Conservation (phyloP, 495 filamentous ascomycete genomes). For the Penicillium canescens region DNA sequence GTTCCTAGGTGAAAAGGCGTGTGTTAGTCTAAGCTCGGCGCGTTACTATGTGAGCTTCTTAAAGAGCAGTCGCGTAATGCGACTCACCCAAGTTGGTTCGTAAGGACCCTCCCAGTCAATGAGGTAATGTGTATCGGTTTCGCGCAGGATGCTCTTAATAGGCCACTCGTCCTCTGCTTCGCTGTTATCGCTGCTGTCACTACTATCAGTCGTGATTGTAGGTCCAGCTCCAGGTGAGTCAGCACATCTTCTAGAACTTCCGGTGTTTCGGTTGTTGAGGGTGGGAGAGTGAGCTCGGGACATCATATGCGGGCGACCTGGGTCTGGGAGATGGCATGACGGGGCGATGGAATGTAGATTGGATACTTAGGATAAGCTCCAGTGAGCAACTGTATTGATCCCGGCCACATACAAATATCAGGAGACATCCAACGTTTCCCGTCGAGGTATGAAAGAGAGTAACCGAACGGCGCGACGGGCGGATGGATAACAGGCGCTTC, state of each 20-base stretch:
- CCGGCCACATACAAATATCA: slow-evolving; percentile 1
- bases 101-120: slow-evolving; percentile 45
- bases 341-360: slow-evolving; percentile 1
- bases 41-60: background rate
- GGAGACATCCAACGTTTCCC: slow-evolving; percentile 4
- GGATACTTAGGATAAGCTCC: background rate
- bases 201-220: background rate
- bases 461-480: slow-evolving; percentile 8
- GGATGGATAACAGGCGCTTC: slow-evolving; percentile 6
- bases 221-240: slow-evolving; percentile 4
- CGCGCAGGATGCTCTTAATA: slow-evolving; percentile 42
- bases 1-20: slow-evolving; percentile 29
- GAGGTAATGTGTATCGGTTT: slow-evolving; percentile 39
- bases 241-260: background rate
- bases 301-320: slow-evolving; percentile 7
- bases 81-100: slow-evolving; percentile 43
- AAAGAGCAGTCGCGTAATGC: too few relatives aligned
- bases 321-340: slow-evolving; percentile 5
- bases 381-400: slow-evolving; percentile 1
- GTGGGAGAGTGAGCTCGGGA: background rate
- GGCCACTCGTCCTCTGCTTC: slow-evolving; percentile 26
- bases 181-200: slow-evolving; percentile 5
- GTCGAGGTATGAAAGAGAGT: slow-evolving; percentile 14
- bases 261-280: background rate
- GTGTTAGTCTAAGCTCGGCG: background rate